A percentile compares a stretch with the other conserved stretches of the same genome.
phyloP scores from a whole-genome alignment of 768 basidiomycete species.

The Austroboletus festivus region DNA sequence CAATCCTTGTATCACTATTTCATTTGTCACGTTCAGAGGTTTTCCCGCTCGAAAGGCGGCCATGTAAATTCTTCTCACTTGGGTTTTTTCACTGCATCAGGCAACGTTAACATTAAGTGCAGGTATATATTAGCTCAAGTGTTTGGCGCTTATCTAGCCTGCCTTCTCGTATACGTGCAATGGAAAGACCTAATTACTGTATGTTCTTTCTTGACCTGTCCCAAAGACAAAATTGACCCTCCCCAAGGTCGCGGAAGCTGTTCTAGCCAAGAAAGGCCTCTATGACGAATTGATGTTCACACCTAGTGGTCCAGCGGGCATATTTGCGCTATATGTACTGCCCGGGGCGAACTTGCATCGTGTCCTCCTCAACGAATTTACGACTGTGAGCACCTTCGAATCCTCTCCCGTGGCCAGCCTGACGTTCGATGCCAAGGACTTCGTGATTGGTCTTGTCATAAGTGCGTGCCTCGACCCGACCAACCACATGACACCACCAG shows the following conservation, averaged over 20 bases:
- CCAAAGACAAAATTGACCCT: slow-evolving; percentile 10
- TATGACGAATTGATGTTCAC: slow-evolving; percentile 36
- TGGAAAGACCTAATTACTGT: slow-evolving; percentile 54
- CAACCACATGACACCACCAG: slow-evolving; percentile 55
- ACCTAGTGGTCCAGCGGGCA: slow-evolving; percentile 34
- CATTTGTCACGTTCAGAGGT: slow-evolving; percentile 48
- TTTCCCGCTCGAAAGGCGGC: slow-evolving; percentile 52
- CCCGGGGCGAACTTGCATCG: slow-evolving; percentile 31
- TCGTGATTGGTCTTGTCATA: slow-evolving; percentile 22
- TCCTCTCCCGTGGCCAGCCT: neutral
- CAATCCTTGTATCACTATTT: slow-evolving; percentile 60
- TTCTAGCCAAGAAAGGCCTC: slow-evolving; percentile 25
- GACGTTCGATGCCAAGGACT: slow-evolving; percentile 7
- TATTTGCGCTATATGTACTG: slow-evolving; percentile 37
- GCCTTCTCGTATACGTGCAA: slow-evolving; percentile 57
- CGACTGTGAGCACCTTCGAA: slow-evolving; percentile 25
- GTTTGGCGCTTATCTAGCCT: slow-evolving; percentile 62
- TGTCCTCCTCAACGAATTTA: slow-evolving; percentile 40
- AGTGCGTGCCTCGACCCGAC: slow-evolving; percentile 43
- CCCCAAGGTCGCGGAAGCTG: slow-evolving; percentile 27
- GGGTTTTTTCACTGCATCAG: slow-evolving; percentile 1
- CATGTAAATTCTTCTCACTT: slow-evolving; percentile 37
- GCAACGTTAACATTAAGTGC: slow-evolving; percentile 9
- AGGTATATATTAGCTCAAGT: slow-evolving; percentile 69
- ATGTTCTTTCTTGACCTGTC: slow-evolving; percentile 41